Evolutionary conservation across 1,284 basidiomycete genomes (phyloP), one percentile per base, ranked within the genome.

Genomic region (Moesziomyces parantarcticus): DNA sequence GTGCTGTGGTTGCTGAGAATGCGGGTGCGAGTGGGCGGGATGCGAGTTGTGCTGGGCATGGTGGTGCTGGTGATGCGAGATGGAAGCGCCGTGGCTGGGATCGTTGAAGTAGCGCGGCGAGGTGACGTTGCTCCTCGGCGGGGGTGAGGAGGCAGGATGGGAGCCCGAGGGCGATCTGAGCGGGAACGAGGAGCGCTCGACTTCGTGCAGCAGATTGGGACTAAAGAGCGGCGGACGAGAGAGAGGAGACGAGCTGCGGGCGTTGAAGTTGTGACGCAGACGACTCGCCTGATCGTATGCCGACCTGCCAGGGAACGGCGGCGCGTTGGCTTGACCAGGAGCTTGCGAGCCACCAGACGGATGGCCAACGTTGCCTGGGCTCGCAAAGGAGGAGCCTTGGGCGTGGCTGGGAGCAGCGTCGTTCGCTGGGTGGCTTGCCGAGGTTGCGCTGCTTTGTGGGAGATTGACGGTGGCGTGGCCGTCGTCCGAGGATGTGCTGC

Each of bases 171-270:
- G 68, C 6, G 62, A 60, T 6, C 58, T 45, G 5, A 58, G 52
- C 42, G 54, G 67, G 11, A 53, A 49, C 21, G 55, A 55, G 7
- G 58, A 50, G 11, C 59, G 25, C n/a, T 72, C 59, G 6, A 57
- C 53, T 21, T 72, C 63, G 39, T 66, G 62, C 21, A 71, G 50
- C 53, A 72, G 22, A 14, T 42, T 60, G 13, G 64, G 69, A 36
- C 69, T 72, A 57, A 72, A 67, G 3, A 72, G 57, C 1, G 69
- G 64, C 4, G 69, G 64, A 11, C 64, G 64, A 3, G 69, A 72
- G 2, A 72, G 51, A 10, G 69, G 69, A 32, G 69, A 72, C 1
- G 69, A 65, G 51, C 69, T 67, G 51, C 69, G 58, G 14, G 63
- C 63, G 46, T 61, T 71, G 48, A 65, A 71, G 20, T 59, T 62